These are phyloP conservation scores for Schizonepeta tenuifolia DNA, from an alignment of 257 asterid species.

Conservation along the genomic window DNA sequence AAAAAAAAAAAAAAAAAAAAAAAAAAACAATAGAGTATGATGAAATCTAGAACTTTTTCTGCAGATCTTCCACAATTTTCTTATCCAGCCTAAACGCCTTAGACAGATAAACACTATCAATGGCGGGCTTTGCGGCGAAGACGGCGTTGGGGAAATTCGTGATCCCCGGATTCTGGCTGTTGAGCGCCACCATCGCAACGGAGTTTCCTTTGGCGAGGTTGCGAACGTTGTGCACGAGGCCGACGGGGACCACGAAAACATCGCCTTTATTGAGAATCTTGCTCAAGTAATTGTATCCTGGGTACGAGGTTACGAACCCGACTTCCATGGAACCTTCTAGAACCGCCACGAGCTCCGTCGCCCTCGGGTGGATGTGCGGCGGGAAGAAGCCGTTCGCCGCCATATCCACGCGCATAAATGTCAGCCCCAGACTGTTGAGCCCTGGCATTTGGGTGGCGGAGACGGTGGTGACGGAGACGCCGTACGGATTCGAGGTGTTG, in stretches of 20 bases:
- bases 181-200: background rate
- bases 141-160: background rate
- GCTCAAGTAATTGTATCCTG: background rate
- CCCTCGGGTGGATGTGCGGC: constrained; percentile 33
- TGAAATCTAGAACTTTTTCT: constrained; percentile 34
- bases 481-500: constrained; percentile 43
- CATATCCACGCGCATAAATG: constrained; percentile 28
- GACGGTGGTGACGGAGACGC: constrained; percentile 19
- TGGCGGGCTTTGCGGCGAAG: constrained; percentile 13
- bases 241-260: constrained; percentile 32
- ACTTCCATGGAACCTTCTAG: constrained; percentile 28
- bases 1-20: too few relatives aligned
- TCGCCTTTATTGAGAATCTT: constrained; percentile 29
- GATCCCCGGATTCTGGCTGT: constrained; percentile 24
- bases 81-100: background rate
- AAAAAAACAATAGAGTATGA: too few relatives aligned
- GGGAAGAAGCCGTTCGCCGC: constrained; percentile 30
- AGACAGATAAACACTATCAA: background rate
- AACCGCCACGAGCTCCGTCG: constrained; percentile 29
- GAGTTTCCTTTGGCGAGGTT: background rate
- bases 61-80: background rate
- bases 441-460: constrained; percentile 30
- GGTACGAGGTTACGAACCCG: constrained; percentile 34
- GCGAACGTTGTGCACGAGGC: constrained; percentile 35
- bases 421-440: constrained; percentile 34